Evolutionary conservation across 805 yeast genomes (phyloP).

Genomic region (Sporopachydermia lactativora): DNA sequence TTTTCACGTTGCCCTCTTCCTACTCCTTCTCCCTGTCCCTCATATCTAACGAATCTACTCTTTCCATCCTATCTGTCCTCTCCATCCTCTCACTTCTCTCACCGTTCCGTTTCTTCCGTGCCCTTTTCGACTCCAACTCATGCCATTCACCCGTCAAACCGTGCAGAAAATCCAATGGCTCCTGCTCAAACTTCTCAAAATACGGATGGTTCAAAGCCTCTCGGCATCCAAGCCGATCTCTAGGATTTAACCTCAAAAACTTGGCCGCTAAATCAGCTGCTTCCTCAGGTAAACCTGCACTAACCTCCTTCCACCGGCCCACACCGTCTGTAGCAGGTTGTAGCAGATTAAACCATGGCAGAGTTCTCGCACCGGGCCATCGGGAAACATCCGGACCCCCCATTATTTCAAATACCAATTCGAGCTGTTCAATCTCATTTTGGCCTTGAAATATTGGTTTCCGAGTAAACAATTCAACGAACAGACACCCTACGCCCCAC

Average conservation of each 20-base stretch:
- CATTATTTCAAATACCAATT: slow-evolving; percentile 65
- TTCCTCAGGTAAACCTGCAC: slow-evolving; percentile 28
- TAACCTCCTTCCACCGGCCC: slow-evolving; percentile 28
- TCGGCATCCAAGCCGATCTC: slow-evolving; percentile 46
- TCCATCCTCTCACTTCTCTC: slow-evolving; percentile 8
- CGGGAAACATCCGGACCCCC: slow-evolving; percentile 64
- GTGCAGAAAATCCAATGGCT: slow-evolving; percentile 39
- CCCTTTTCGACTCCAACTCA: slow-evolving; percentile 85
- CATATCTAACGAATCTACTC: too few species aligned
- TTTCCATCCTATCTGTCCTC: too few species aligned
- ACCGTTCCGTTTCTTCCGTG: slow-evolving; percentile 34
- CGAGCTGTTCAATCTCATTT: slow-evolving; percentile 77
- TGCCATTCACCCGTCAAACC: slow-evolving; percentile 84
- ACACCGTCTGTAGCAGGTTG: slow-evolving; percentile 33
- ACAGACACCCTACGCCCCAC: slow-evolving; percentile 93
- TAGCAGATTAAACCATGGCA: slow-evolving; percentile 90
- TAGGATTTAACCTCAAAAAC: slow-evolving; percentile 58
- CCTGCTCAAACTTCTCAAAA: slow-evolving; percentile 52
- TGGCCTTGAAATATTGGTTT: slow-evolving; percentile 74
- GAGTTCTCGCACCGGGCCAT: slow-evolving; percentile 67
- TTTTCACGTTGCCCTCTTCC: too few species aligned
- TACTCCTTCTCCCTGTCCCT: too few species aligned
- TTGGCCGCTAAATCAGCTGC: slow-evolving; percentile 48
- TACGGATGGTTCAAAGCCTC: slow-evolving; percentile 60
- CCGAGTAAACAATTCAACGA: slow-evolving; percentile 67